A percentile compares a stretch with the other conserved stretches of the same genome.
phyloP scores from a whole-genome alignment of 1,284 basidiomycete species.

The Peniophora sp. region DNA sequence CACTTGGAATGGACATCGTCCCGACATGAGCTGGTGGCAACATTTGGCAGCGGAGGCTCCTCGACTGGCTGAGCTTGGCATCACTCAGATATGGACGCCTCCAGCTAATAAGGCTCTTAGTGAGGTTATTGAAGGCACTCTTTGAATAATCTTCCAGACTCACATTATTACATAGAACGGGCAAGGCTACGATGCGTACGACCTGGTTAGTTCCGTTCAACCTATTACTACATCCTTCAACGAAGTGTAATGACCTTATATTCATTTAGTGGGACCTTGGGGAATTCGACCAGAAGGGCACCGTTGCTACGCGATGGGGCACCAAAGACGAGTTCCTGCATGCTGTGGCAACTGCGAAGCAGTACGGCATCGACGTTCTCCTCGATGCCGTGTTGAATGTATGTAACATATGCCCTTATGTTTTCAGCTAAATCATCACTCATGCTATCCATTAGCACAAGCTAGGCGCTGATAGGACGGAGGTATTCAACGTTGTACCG shows the following conservation, averaged over 20 bases:
- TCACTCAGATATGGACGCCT: conserved; percentile 79
- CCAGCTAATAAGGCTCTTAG: conserved; percentile 70
- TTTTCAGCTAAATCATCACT: background rate
- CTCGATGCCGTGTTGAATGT: conserved; percentile 79
- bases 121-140: conserved; percentile 30
- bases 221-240: background rate
- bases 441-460: conserved; percentile 47
- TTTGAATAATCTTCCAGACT: background rate
- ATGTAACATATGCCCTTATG: conserved; percentile 13
- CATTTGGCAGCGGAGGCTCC: conserved; percentile 71
- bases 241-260: conserved; percentile 1
- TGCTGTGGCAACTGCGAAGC: conserved; percentile 53
- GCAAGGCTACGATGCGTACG: conserved; percentile 76
- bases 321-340: conserved; percentile 73
- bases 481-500: conserved; percentile 70
- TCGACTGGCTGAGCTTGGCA: conserved; percentile 65
- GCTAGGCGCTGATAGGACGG: conserved; percentile 75
- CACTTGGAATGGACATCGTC: conserved; percentile 64
- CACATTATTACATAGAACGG: conserved; percentile 37
- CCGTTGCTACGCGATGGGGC: conserved; percentile 85
- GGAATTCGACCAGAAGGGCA: conserved; percentile 85
- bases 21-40: conserved; percentile 73
- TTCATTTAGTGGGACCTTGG: conserved; percentile 75
- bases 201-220: conserved; percentile 41
- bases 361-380: conserved; percentile 55